phyloP scores from a whole-genome alignment of 2,329 filamentous ascomycete genomes.

The Colletotrichum falcatum region DNA sequence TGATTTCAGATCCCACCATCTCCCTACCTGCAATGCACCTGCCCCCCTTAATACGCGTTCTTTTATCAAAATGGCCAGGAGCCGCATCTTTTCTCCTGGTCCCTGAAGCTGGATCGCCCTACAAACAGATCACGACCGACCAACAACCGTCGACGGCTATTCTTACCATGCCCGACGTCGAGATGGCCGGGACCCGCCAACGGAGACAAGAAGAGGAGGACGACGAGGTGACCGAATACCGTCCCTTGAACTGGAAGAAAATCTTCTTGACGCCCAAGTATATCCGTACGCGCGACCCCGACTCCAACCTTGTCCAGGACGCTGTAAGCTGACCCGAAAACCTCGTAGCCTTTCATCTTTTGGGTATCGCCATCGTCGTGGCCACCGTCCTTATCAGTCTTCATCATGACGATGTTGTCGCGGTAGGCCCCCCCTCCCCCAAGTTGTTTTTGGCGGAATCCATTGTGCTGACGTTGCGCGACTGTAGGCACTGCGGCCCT shows the following conservation, averaged over 20 bases:
- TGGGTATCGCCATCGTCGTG: constrained; percentile 47
- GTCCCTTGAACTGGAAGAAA: constrained; percentile 51
- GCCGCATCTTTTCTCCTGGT: constrained; percentile 8
- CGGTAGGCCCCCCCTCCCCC: constrained; percentile 42
- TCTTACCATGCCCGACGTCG: constrained; percentile 34
- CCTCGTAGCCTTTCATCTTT: constrained; percentile 44
- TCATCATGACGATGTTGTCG: constrained; percentile 54
- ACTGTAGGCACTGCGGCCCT: constrained; percentile 48
- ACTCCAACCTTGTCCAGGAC: neutral
- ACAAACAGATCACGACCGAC: neutral
- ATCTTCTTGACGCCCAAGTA: constrained; percentile 50
- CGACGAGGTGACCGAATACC: constrained; percentile 50
- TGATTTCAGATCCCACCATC: constrained; percentile 40
- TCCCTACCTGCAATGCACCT: constrained; percentile 18
- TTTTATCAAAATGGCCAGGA: constrained; percentile 31
- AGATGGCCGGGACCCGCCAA: constrained; percentile 32
- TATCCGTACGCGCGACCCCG: constrained; percentile 42
- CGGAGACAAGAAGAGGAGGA: constrained; percentile 16
- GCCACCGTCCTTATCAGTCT: constrained; percentile 50
- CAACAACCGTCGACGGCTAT: constrained; percentile 18
- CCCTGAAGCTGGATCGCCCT: constrained; percentile 1
- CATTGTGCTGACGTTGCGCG: neutral
- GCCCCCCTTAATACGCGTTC: neutral
- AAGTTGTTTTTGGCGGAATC: neutral
- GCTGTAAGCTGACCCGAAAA: neutral